Conservation (phyloP, 306 rosid species). For the Casuarina equisetifolia region DNA sequence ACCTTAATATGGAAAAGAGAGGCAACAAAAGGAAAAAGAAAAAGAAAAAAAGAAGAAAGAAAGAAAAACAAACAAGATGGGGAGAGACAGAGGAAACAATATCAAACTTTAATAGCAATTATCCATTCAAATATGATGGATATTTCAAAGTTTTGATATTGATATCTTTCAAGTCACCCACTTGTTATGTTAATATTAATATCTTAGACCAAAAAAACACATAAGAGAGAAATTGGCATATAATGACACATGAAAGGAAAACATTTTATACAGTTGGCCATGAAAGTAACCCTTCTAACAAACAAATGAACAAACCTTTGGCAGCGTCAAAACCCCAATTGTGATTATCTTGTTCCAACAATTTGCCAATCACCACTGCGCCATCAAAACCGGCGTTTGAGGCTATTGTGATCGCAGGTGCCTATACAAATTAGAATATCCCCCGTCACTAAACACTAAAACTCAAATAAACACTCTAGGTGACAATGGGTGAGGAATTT, state of each 20-base stretch:
- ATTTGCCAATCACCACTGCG: conserved; percentile 66
- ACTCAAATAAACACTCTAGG: conserved; percentile 12
- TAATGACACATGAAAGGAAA: background rate
- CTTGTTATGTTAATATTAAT: background rate
- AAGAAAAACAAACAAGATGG: background rate
- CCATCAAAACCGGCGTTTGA: conserved; percentile 90
- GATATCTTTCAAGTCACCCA: background rate
- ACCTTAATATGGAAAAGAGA: background rate
- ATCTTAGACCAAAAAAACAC: background rate
- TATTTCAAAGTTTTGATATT: background rate
- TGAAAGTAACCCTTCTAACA: background rate
- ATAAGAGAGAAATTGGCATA: background rate
- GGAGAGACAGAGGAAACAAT: background rate
- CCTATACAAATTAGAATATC: conserved; percentile 42
- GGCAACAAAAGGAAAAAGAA: background rate
- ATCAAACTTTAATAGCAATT: background rate
- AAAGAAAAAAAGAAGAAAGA: background rate
- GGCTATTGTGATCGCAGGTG: conserved; percentile 70
- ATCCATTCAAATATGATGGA: background rate
- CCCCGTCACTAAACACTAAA: conserved; percentile 26
- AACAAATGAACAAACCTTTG: conserved; percentile 52
- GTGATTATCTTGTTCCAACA: conserved; percentile 79
- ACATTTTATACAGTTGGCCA: conserved; percentile 2
- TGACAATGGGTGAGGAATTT: conserved; percentile 3
- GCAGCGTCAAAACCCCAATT: conserved; percentile 79